phyloP scores from a whole-genome alignment of 2,329 filamentous ascomycete species.

The Pseudocercospora eumusae region DNA sequence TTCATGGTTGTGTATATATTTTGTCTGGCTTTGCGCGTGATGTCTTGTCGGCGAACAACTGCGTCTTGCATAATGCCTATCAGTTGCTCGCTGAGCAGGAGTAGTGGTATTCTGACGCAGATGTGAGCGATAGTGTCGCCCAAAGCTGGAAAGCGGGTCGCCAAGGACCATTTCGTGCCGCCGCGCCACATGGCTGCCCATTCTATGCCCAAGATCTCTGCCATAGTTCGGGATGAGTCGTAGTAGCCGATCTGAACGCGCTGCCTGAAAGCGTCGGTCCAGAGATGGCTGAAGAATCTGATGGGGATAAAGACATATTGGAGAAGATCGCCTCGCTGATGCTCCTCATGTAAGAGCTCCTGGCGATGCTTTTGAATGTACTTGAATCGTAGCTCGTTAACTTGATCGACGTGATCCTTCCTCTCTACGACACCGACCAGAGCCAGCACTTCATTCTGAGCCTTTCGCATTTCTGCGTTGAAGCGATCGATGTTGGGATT shows the following conservation, averaged over 20 bases:
- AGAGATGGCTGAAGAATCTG: constrained; percentile 27
- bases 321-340: constrained; percentile 32
- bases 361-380: constrained; percentile 22
- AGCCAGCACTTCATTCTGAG: constrained; percentile 52
- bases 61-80: constrained; percentile 24
- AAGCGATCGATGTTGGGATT: constrained; percentile 45
- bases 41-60: constrained; percentile 9
- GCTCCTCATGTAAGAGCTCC: constrained; percentile 26
- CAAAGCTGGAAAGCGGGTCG: constrained; percentile 25
- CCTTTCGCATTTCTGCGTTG: constrained; percentile 45
- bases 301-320: constrained; percentile 20
- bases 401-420: constrained; percentile 30
- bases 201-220: constrained; percentile 24
- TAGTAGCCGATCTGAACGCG: constrained; percentile 33
- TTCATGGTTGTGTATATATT: constrained; percentile 19
- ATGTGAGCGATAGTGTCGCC: constrained; percentile 23
- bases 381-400: constrained; percentile 14
- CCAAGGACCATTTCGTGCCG: constrained; percentile 18
- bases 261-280: constrained; percentile 28
- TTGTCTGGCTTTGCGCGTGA: constrained; percentile 21
- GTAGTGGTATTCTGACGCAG: constrained; percentile 22
- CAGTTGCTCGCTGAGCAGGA: constrained; percentile 26
- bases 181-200: constrained; percentile 17
- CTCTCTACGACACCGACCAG: constrained; percentile 52
- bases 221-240: constrained; percentile 23